Evolutionary conservation across 805 yeast species (phyloP), one percentile per base, ranked within the genome.

Genomic region (Teunomyces atbi): DNA sequence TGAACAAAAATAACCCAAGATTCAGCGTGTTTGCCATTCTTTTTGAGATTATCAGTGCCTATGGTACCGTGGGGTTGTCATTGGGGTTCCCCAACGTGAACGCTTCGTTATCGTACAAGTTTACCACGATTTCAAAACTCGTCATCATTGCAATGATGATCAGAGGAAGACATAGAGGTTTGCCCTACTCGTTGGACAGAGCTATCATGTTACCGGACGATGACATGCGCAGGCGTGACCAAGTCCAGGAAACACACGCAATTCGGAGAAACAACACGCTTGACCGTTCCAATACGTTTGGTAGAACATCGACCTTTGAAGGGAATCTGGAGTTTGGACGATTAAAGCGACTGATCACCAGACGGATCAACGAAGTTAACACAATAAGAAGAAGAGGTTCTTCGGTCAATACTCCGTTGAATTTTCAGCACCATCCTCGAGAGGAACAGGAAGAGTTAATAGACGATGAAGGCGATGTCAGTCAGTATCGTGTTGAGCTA

Each of bases 141-240:
- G 88, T 92, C 2, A 82, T 94, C 32, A 82, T 89, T 52, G 92
- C 90, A 4, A 82, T 90, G 85, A 82, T 94, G 86, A 77, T 94
- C 38, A 81, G 99, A 70, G 98, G 99, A 7, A 77, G 97, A 48
- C 97, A 91, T 59, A 88, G 99, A 77, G 98, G 98, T 30, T 74
- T 94, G 48, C 99, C 99, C 1, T 90, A 92, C 61, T 74, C 91
- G 0, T 77, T 94, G 47, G 99, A 94, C 66, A 82, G 99, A 62
- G 98, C 99, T 30, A 86, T 94, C 53, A 83, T 92, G 76, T 64
- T 92, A 42, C 92, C 95, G 6, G 79, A 85, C 44, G 84, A 82
- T 12, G 77, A 79, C 50, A 74, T 85, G 77, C 76, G 77, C 21
- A 66, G 73, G 55, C 71, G 86, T 55, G 94, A 86, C 64, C 72